Percentiles rank a stretch among this genome's conserved stretches.
phyloP scores from a whole-genome alignment of 306 rosid genomes.

The Malus fusca region DNA sequence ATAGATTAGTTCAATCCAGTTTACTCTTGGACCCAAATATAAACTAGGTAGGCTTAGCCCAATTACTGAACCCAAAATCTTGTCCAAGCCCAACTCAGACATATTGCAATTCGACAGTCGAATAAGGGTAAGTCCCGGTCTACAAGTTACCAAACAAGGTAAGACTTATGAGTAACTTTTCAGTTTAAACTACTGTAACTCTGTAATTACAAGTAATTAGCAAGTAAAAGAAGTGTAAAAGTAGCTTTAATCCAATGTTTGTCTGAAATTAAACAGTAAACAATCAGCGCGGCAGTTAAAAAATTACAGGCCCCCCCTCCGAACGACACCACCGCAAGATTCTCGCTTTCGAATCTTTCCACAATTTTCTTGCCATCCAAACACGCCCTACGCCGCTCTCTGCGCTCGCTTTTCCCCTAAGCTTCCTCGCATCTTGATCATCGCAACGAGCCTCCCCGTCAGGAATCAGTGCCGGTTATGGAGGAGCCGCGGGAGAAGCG shows the following conservation, averaged over 20 bases:
- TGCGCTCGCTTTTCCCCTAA: neutral
- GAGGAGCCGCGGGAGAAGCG: conserved; percentile 35
- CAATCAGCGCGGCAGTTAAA: neutral
- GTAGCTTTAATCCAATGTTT: neutral
- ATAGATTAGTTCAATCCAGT: no score
- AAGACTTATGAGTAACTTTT: neutral
- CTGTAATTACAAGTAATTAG: neutral
- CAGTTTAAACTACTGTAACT: neutral
- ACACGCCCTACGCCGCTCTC: neutral
- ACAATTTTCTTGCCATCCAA: neutral
- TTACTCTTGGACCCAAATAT: no score
- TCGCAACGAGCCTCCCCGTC: neutral
- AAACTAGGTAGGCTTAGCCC: no score
- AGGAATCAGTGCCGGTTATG: conserved; percentile 38
- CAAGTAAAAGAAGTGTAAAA: neutral
- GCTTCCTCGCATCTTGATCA: conserved; percentile 39
- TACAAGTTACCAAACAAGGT: neutral
- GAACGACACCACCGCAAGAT: neutral
- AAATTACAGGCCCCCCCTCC: neutral
- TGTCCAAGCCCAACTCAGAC: no score
- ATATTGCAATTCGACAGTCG: no score
- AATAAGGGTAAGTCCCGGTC: neutral
- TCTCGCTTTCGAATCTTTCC: neutral
- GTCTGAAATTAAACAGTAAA: neutral
- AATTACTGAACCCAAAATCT: no score